phyloP scores from a whole-genome alignment of 2,329 filamentous ascomycete species.

The Grosmannia clavigera region DNA sequence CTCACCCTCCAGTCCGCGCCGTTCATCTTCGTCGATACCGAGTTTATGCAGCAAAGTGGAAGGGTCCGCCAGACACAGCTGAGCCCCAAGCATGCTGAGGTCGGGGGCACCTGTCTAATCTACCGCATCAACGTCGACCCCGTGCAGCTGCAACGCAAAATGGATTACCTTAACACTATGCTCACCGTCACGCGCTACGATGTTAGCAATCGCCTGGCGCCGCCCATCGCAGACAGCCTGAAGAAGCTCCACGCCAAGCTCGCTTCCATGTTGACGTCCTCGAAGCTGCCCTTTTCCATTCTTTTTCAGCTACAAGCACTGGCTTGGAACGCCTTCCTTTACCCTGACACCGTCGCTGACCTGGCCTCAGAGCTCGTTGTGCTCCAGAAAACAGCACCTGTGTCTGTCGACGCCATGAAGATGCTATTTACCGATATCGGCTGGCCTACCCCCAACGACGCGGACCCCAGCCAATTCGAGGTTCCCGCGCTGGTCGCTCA shows the following conservation, averaged over 20 bases:
- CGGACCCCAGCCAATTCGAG: slow-evolving; percentile 28
- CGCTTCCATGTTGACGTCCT: slow-evolving; percentile 16
- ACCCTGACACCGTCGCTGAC: slow-evolving; percentile 36
- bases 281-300: slow-evolving; percentile 35
- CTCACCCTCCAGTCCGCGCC: slow-evolving; percentile 36
- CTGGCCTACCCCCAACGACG: slow-evolving; percentile 36
- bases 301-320: slow-evolving; percentile 53
- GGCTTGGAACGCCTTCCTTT: slow-evolving; percentile 49
- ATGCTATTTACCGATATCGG: slow-evolving; percentile 39
- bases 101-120: slow-evolving; percentile 30
- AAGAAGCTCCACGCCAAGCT: slow-evolving; percentile 14
- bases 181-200: slow-evolving; percentile 15
- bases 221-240: neutral
- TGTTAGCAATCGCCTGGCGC: neutral
- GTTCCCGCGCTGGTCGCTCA: slow-evolving; percentile 26
- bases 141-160: slow-evolving; percentile 16
- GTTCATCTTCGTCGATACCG: slow-evolving; percentile 26
- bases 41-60: neutral
- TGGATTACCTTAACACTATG: slow-evolving; percentile 17
- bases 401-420: slow-evolving; percentile 42
- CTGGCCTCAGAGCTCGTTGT: slow-evolving; percentile 32
- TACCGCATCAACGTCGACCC: slow-evolving; percentile 25
- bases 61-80: slow-evolving; percentile 15
- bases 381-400: slow-evolving; percentile 20
- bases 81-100: slow-evolving; percentile 17